Percentiles rank a stretch among this genome's conserved stretches.
Conservation (phyloP, 1,284 basidiomycete genomes). For the Cryptococcus maquisensis region DNA sequence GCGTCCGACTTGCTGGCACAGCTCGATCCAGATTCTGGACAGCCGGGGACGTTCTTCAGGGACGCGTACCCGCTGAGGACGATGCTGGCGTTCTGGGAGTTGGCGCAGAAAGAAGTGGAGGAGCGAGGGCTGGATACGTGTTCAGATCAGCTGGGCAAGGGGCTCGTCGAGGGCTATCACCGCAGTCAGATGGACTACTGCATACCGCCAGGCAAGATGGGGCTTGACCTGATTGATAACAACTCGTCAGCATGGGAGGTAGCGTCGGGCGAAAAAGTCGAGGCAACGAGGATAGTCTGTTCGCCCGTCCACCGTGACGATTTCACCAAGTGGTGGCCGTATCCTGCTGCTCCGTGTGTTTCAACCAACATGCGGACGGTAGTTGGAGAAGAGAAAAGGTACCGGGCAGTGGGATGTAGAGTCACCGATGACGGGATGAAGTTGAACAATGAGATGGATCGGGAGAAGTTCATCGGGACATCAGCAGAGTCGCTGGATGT, state of each 20-base stretch:
- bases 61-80: conserved; percentile 35
- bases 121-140: conserved; percentile 34
- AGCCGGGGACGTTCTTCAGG: conserved; percentile 32
- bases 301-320: conserved; percentile 24
- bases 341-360: conserved; percentile 36
- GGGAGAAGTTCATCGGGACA: conserved; percentile 36
- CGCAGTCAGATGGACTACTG: conserved; percentile 21
- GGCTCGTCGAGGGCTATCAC: conserved; percentile 32
- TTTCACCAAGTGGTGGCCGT: conserved; percentile 41
- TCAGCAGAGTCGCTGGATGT: conserved; percentile 7
- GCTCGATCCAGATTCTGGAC: conserved; percentile 17
- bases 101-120: conserved; percentile 38
- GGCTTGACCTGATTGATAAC: background rate
- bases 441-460: conserved; percentile 28
- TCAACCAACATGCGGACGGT: conserved; percentile 26
- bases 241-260: background rate
- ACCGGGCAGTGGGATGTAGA: conserved; percentile 20
- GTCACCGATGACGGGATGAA: conserved; percentile 22
- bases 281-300: conserved; percentile 25
- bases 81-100: conserved; percentile 29
- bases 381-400: conserved; percentile 12
- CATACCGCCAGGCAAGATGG: conserved; percentile 5
- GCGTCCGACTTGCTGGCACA: conserved; percentile 11
- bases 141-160: conserved; percentile 26
- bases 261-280: background rate